Conservation (phyloP, 345 rosid genomes). For the Populus ilicifolia region DNA sequence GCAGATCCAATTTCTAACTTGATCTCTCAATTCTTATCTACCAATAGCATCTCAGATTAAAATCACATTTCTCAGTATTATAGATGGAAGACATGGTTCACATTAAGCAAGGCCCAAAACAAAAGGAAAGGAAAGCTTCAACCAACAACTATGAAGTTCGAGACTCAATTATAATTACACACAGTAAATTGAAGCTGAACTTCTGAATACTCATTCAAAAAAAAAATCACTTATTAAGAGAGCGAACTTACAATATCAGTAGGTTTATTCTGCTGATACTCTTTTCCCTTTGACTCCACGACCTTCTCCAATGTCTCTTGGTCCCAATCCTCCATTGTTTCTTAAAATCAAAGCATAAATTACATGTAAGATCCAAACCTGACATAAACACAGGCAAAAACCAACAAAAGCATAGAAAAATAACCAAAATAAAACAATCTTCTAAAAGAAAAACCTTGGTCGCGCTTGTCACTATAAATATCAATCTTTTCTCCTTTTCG, state of each 20-base stretch:
- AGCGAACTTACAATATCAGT: conserved; percentile 72
- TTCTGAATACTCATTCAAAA: neutral
- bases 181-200: neutral
- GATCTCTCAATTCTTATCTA: neutral
- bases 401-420: neutral
- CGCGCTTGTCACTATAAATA: conserved; percentile 82
- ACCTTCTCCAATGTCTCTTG: conserved; percentile 91
- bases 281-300: conserved; percentile 74
- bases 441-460: conserved; percentile 45
- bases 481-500: conserved; percentile 98
- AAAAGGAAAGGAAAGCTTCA: neutral
- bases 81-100: neutral
- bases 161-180: neutral
- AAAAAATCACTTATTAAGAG: neutral
- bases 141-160: neutral
- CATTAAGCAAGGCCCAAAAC: neutral
- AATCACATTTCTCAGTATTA: neutral
- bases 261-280: conserved; percentile 88
- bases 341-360: conserved; percentile 28
- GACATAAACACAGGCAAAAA: no score
- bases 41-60: neutral
- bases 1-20: no score
- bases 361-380: neutral
- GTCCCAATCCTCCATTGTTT: conserved; percentile 96
- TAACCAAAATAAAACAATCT: neutral